phyloP scores from a whole-genome alignment of 2,329 filamentous ascomycete species.

The Fusarium falciforme region DNA sequence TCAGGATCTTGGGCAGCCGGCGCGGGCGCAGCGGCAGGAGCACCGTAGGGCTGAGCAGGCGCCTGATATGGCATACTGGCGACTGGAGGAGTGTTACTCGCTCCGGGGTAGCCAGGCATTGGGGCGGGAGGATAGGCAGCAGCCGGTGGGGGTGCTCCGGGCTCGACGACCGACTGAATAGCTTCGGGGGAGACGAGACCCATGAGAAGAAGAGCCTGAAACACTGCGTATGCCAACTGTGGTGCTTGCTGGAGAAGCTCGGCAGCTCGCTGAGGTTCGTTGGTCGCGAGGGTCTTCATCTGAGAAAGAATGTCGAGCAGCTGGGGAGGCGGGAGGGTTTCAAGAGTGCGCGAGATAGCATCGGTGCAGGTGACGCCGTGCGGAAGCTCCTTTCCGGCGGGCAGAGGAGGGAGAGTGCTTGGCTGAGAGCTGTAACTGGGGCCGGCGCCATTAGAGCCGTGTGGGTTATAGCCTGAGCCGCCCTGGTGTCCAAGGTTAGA shows the following conservation, averaged over 20 bases:
- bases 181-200: conserved; percentile 89
- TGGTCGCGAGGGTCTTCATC: conserved; percentile 90
- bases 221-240: conserved; percentile 93
- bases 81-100: conserved; percentile 62
- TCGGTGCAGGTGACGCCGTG: conserved; percentile 87
- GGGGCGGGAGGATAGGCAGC: conserved; percentile 51
- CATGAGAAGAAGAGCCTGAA: conserved; percentile 93
- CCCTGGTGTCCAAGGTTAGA: conserved; percentile 10
- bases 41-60: conserved; percentile 54
- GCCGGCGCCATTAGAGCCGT: conserved; percentile 49
- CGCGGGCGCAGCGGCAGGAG: conserved; percentile 47
- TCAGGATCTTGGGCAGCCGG: conserved; percentile 68
- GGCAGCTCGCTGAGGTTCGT: conserved; percentile 84
- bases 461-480: conserved; percentile 38
- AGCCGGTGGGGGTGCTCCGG: conserved; percentile 55
- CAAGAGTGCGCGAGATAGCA: conserved; percentile 90
- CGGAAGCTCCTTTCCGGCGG: conserved; percentile 85
- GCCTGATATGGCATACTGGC: conserved; percentile 59
- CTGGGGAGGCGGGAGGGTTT: conserved; percentile 86
- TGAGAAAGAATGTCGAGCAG: conserved; percentile 93
- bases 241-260: conserved; percentile 90
- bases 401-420: conserved; percentile 80
- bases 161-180: conserved; percentile 83
- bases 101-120: conserved; percentile 51
- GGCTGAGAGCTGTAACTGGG: conserved; percentile 49